Conservation (phyloP, 1,284 basidiomycete genomes). For the Inonotus obliquus region DNA sequence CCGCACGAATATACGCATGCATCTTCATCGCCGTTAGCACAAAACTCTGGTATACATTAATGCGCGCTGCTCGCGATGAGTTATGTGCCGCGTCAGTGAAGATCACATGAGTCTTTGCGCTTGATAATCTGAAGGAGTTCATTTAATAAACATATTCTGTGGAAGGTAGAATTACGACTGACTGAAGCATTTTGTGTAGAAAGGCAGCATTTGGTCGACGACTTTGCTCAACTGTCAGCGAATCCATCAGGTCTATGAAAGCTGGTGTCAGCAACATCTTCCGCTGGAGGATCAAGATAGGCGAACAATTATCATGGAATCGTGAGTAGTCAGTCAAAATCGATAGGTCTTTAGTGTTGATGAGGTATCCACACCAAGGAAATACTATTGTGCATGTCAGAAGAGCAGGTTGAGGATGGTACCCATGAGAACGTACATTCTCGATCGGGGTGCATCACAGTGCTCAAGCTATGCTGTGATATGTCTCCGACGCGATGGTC, state of each 20-base stretch:
- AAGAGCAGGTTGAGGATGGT: not conserved
- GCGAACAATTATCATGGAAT: slow-evolving; percentile 54
- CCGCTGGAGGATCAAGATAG: not conserved
- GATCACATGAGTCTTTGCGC: slow-evolving; percentile 64
- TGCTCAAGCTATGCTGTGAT: slow-evolving; percentile 12
- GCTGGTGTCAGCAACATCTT: not conserved
- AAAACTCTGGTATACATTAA: slow-evolving; percentile 87
- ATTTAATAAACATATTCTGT: not conserved
- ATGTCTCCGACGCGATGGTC: slow-evolving; percentile 33
- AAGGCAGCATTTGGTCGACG: slow-evolving; percentile 56
- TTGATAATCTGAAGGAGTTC: slow-evolving; percentile 49
- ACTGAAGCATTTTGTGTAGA: slow-evolving; percentile 67
- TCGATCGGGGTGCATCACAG: slow-evolving; percentile 34
- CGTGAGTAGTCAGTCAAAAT: slow-evolving; percentile 72
- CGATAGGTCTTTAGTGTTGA: slow-evolving; percentile 72
- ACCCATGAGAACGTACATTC: slow-evolving; percentile 42
- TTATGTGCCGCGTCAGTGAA: slow-evolving; percentile 79
- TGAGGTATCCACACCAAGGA: slow-evolving; percentile 85
- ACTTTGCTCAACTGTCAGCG: slow-evolving; percentile 61
- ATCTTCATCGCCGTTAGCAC: slow-evolving; percentile 87
- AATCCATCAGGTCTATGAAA: slow-evolving; percentile 48
- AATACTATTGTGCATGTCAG: slow-evolving; percentile 50
- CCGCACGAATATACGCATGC: slow-evolving; percentile 71
- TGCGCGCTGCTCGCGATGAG: slow-evolving; percentile 52
- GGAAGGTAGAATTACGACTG: not conserved